These are phyloP conservation scores for Aspergillus neotritici DNA, from an alignment of 2,329 filamentous ascomycete genomes.

Conservation along the genomic window DNA sequence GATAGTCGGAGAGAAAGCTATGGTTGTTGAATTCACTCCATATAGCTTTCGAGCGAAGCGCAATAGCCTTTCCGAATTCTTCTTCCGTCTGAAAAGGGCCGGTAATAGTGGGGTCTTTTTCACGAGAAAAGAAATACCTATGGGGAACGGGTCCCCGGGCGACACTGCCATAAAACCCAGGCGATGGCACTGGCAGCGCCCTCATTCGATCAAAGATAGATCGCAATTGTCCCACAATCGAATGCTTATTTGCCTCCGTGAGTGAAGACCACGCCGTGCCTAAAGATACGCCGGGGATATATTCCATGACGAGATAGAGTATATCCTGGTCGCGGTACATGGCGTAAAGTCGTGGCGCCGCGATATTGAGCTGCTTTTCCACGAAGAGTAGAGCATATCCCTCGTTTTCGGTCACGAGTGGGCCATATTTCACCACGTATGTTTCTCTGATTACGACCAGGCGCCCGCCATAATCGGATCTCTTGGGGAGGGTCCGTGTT, in stretches of 20 bases:
- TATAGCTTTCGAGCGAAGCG: slow-evolving; percentile 13
- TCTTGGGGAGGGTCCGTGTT: slow-evolving; percentile 15
- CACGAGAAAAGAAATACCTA: slow-evolving; percentile 18
- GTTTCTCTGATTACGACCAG: slow-evolving; percentile 15
- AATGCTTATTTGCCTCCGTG: slow-evolving; percentile 12
- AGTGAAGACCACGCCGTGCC: slow-evolving; percentile 12
- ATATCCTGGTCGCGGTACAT: slow-evolving; percentile 14
- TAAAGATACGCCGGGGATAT: slow-evolving; percentile 11
- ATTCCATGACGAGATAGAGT: slow-evolving; percentile 18
- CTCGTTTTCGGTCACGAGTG: slow-evolving; percentile 17
- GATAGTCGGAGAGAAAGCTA: slow-evolving; percentile 16
- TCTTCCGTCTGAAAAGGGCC: slow-evolving; percentile 16
- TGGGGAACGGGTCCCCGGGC: slow-evolving; percentile 15
- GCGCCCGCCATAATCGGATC: slow-evolving; percentile 13
- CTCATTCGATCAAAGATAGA: slow-evolving; percentile 16
- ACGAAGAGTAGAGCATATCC: slow-evolving; percentile 18
- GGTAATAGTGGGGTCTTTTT: slow-evolving; percentile 11
- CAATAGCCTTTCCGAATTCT: slow-evolving; percentile 16
- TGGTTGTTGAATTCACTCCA: slow-evolving; percentile 11
- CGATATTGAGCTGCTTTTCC: slow-evolving; percentile 13
- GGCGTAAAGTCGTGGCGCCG: slow-evolving; percentile 17
- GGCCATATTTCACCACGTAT: slow-evolving; percentile 19
- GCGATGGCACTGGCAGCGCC: slow-evolving; percentile 15
- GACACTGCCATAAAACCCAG: slow-evolving; percentile 18
- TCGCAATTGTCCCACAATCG: slow-evolving; percentile 11